Percentiles rank a stretch among this genome's conserved stretches.
Evolutionary conservation across 148 eudicot species (phyloP).

Genomic region (Vaccinium vitisidaea): DNA sequence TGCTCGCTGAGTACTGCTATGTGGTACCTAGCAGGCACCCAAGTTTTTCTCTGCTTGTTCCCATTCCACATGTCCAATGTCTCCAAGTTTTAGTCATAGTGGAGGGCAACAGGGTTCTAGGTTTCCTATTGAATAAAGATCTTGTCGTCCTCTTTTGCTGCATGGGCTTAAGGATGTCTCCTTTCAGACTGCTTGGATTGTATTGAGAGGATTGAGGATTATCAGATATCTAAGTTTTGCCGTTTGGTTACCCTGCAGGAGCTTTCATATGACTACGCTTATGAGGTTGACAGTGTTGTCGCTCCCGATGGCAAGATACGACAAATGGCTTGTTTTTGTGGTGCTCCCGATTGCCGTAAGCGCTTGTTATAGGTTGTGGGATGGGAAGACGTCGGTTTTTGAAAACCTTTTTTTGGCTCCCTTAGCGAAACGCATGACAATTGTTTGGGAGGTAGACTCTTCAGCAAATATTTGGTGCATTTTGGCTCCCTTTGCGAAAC

Average conservation of each 20-base stretch:
- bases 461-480: background rate
- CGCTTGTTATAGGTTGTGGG: slow-evolving; percentile 41
- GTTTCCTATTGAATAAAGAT: background rate
- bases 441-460: background rate
- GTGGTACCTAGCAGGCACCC: too few relatives aligned
- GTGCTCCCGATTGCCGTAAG: slow-evolving; percentile 65
- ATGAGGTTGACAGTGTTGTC: slow-evolving; percentile 58
- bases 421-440: background rate
- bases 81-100: too few relatives aligned
- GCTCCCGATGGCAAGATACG: slow-evolving; percentile 68
- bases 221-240: background rate
- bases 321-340: slow-evolving; percentile 56
- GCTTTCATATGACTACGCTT: slow-evolving; percentile 76
- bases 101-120: too few relatives aligned
- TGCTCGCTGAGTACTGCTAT: too few relatives aligned
- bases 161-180: background rate
- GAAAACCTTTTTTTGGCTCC: background rate
- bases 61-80: background rate
- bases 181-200: background rate
- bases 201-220: background rate
- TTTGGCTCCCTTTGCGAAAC: background rate
- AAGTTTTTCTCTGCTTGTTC: background rate
- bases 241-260: slow-evolving; percentile 38
- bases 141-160: background rate
- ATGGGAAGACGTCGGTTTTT: background rate